These are phyloP conservation scores for Harringtonia lauricola DNA, from an alignment of 2,329 filamentous ascomycete genomes.

Conservation along the genomic window DNA sequence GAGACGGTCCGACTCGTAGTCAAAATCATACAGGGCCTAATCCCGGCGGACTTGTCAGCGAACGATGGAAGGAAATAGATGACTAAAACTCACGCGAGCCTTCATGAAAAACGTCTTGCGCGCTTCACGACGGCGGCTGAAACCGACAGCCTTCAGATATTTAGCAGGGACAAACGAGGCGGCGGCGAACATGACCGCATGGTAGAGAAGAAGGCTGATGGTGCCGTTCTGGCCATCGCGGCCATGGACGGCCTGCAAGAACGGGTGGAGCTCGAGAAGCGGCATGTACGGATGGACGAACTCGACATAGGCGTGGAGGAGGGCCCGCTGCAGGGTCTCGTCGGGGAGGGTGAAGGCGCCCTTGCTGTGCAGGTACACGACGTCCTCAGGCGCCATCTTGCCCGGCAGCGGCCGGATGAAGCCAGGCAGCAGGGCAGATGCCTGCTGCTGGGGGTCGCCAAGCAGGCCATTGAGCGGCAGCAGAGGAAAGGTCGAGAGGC, in stretches of 20 bases:
- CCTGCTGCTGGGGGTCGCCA: conserved; percentile 18
- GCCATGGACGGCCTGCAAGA: conserved; percentile 48
- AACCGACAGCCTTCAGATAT: conserved; percentile 66
- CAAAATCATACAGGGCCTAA: conserved; percentile 82
- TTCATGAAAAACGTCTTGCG: conserved; percentile 83
- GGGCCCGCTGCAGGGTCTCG: conserved; percentile 60
- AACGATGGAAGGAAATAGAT: neutral
- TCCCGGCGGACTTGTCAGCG: conserved; percentile 6
- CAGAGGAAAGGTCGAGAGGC: conserved; percentile 9
- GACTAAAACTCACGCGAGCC: conserved; percentile 71
- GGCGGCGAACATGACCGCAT: conserved; percentile 89
- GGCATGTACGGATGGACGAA: conserved; percentile 95
- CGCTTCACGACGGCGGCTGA: conserved; percentile 65
- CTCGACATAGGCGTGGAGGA: conserved; percentile 74
- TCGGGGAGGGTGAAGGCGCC: conserved; percentile 72
- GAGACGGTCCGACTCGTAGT: conserved; percentile 85
- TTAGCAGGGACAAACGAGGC: conserved; percentile 80
- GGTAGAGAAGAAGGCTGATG: conserved; percentile 79
- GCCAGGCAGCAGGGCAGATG: conserved; percentile 37
- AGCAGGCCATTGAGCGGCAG: conserved; percentile 12
- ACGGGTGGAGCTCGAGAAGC: conserved; percentile 57
- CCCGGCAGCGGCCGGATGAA: conserved; percentile 73
- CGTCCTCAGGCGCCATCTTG: conserved; percentile 69
- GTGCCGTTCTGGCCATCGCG: conserved; percentile 59
- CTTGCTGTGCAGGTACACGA: conserved; percentile 73